Evolutionary conservation across 345 rosid species (phyloP).

Genomic region (Kandelia obovata): DNA sequence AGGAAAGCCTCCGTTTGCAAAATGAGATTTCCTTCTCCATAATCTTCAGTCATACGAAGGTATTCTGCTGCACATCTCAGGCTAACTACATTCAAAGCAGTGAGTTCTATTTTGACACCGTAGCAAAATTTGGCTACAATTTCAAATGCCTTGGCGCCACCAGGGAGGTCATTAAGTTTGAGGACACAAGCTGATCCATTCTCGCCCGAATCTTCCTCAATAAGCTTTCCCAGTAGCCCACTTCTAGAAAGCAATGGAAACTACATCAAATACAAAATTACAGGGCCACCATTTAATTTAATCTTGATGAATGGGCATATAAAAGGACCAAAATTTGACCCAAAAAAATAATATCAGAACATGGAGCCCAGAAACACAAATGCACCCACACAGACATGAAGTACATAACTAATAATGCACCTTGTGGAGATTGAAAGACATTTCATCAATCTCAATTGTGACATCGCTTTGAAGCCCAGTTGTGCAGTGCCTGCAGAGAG

Average conservation of each 20-base stretch:
- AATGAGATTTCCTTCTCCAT: conserved; percentile 70
- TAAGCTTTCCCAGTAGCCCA: conserved; percentile 52
- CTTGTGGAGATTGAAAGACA: conserved; percentile 85
- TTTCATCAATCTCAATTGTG: conserved; percentile 64
- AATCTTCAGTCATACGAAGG: conserved; percentile 75
- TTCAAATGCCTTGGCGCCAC: conserved; percentile 66
- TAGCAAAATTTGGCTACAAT: conserved; percentile 80
- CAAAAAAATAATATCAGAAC: not conserved
- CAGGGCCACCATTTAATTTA: not conserved
- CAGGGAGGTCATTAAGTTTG: conserved; percentile 73
- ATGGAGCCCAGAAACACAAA: too few relatives aligned
- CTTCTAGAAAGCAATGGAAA: conserved; percentile 93
- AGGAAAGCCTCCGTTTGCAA: conserved; percentile 61
- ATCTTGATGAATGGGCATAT: not conserved
- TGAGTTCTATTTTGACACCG: conserved; percentile 67
- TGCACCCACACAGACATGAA: too few relatives aligned
- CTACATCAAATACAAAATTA: conserved; percentile 32
- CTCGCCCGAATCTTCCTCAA: conserved; percentile 41
- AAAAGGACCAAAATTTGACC: not conserved
- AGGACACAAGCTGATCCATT: conserved; percentile 40
- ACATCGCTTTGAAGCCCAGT: conserved; percentile 82
- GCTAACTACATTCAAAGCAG: conserved; percentile 50
- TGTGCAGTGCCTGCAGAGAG: conserved; percentile 51
- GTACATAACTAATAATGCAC: conserved; percentile 22
- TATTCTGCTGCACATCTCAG: conserved; percentile 88